Evolutionary conservation across 2,329 filamentous ascomycete species (phyloP).

Genomic region (Amauroascus niger): DNA sequence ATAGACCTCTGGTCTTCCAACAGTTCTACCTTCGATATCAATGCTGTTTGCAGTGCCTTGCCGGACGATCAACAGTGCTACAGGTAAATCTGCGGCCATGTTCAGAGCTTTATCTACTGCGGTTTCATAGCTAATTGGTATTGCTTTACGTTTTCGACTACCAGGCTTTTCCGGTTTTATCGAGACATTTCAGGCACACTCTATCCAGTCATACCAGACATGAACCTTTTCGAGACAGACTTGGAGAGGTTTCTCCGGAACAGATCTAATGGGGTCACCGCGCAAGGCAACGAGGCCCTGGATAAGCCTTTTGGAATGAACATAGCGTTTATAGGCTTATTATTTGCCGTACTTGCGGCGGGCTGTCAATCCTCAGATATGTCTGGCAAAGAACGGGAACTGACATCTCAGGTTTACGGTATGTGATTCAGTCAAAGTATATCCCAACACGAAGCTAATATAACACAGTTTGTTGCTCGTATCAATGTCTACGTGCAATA

Average conservation of each 20-base stretch:
- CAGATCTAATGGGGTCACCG: conserved; percentile 37
- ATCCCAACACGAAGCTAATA: neutral
- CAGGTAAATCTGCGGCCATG: conserved; percentile 29
- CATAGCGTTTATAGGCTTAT: conserved; percentile 49
- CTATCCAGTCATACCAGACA: conserved; percentile 51
- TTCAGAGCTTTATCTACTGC: neutral
- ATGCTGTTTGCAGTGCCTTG: conserved; percentile 49
- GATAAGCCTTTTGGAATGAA: conserved; percentile 49
- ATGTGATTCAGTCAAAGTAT: conserved; percentile 17
- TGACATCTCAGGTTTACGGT: conserved; percentile 56
- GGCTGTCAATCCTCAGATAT: conserved; percentile 52
- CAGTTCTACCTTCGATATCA: conserved; percentile 48
- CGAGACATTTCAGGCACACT: conserved; percentile 38
- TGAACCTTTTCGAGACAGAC: conserved; percentile 46
- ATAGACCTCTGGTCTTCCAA: conserved; percentile 56
- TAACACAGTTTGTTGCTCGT: conserved; percentile 50
- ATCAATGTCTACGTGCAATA: conserved; percentile 54
- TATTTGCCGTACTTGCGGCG: conserved; percentile 54
- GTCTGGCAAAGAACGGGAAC: conserved; percentile 49
- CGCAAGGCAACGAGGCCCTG: conserved; percentile 40
- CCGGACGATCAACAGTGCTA: conserved; percentile 50
- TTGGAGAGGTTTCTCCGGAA: conserved; percentile 46
- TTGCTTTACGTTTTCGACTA: neutral
- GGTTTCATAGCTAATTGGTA: neutral
- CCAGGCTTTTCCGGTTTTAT: conserved; percentile 16